Base-by-base conservation (phyloP, 2,329 filamentous ascomycete species). In the Colletotrichum coccodes region DNA sequence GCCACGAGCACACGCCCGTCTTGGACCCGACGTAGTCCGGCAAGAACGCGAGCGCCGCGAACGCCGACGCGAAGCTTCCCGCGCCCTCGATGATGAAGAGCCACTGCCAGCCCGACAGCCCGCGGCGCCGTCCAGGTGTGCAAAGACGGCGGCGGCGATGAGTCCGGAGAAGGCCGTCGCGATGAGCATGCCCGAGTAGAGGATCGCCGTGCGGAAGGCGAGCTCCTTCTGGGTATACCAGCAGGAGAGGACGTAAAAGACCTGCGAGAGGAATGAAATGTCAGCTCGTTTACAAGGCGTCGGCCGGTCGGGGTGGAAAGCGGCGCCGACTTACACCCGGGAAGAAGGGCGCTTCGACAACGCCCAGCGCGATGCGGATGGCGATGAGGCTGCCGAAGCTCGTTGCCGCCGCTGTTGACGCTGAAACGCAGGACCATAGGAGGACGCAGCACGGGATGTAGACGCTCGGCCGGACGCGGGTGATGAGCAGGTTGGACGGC, bases 61-160 rank as follows among this genome's bases (percentile, higher is more conserved):
- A 60, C 1, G 72, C 72, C 18, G 74, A 62, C 34, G 67, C 64
- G 21, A 74, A 69, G 26, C 75, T 77, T 4, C 71, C 80, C 4
- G 83, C 80, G 9, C 91, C 91, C 73, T 93, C 89, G 14, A 91
- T 86, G 53, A 93, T 88, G 77, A 93, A 93, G 28, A 93, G 84
- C 86, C 87, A 91, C 11, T 89, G 83, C 90, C 91, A 93, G 3
- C 90, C 90, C 2, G 83, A 77, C 2, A 91, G 79, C 1, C 87
- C 89, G 3, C 79, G 79, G 83, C 79, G n/a, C 87, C 84, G 64
- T 89, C 83, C 18, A 78, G 74, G 2, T 73, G 74, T 7, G 70
- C 73, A 30, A 84, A 84, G 1, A 81, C 80, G 1, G 78, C 82
- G 0, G 82, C 79, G 0, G 81, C 82, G 44, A 86, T 82, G 28